Percentiles rank a stretch among this genome's conserved stretches.
Evolutionary conservation across 2,329 filamentous ascomycete genomes (phyloP).

Genomic region (Cercospora sp.): DNA sequence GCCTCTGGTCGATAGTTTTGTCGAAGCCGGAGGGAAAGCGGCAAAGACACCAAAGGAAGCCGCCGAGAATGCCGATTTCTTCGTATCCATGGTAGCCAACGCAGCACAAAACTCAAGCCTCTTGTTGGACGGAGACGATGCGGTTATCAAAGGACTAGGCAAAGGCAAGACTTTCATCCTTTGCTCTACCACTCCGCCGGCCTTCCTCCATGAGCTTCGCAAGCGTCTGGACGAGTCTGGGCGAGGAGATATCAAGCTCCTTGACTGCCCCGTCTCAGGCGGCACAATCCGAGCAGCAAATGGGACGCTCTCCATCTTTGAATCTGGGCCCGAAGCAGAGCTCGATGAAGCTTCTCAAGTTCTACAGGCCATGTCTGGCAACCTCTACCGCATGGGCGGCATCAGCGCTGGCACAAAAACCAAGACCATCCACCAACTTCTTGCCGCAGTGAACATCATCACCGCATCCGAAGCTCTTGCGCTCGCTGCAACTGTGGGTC

Average conservation of each 20-base stretch:
- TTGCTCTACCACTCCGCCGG: slow-evolving; percentile 69
- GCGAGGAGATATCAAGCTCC: slow-evolving; percentile 63
- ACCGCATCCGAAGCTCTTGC: slow-evolving; percentile 58
- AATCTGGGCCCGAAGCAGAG: slow-evolving; percentile 56
- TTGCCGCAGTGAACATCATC: slow-evolving; percentile 60
- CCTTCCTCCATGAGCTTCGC: slow-evolving; percentile 63
- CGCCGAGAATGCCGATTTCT: slow-evolving; percentile 59
- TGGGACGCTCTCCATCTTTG: slow-evolving; percentile 75
- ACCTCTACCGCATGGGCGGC: slow-evolving; percentile 59
- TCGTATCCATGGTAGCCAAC: slow-evolving; percentile 75
- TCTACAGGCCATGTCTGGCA: slow-evolving; percentile 65
- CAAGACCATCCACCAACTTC: slow-evolving; percentile 60
- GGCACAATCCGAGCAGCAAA: slow-evolving; percentile 67
- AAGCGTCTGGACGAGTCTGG: slow-evolving; percentile 56
- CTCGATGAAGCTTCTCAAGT: slow-evolving; percentile 60
- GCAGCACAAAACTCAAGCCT: slow-evolving; percentile 67
- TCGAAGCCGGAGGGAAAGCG: slow-evolving; percentile 60
- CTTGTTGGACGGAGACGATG: slow-evolving; percentile 59
- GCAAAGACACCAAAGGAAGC: slow-evolving; percentile 62
- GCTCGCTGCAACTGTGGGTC: slow-evolving; percentile 54
- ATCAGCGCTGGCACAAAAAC: slow-evolving; percentile 57
- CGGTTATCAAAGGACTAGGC: slow-evolving; percentile 56
- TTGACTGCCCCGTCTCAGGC: slow-evolving; percentile 73
- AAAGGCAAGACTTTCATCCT: slow-evolving; percentile 63
- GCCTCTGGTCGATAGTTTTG: slow-evolving; percentile 66